Evolutionary conservation across 441 rosid genomes (phyloP), one percentile per base, ranked within the genome.

Genomic region (Adansonia grandidieri): DNA sequence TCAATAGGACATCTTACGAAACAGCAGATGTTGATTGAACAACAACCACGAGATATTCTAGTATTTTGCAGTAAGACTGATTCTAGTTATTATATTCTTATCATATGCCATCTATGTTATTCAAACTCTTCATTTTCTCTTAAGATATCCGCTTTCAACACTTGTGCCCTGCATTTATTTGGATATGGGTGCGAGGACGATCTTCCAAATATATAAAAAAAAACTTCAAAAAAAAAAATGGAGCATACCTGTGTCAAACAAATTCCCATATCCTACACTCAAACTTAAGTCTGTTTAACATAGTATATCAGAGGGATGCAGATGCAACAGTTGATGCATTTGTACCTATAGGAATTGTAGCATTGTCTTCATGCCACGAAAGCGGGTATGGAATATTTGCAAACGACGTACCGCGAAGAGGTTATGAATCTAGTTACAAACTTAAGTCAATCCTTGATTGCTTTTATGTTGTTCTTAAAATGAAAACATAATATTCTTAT

Each of bases 361-460:
- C 80, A 89, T 37, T 62, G 79, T 62, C 80, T 91, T 45, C 74
- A 65, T 76, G 61, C 81, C 32, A 87, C 91, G 11, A 90, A 87
- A 84, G 86, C 69, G 0, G 88, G 84, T 80, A 82, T 91, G 87
- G 76, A 85, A 47, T 51, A 79, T 74, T 66, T 90, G 78, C 96
- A 90, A 80, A 82, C 53, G 77, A 86, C 80, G 76, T 88, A 84
- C 78, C 80, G 47, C 17, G 92, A 91, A 84, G 92, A 91, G 71
- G 80, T 89, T 79, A 61, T 61, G 75, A 78, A 67, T 70, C 75
- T 90, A 78, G 92, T 92, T 91, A 84, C 8, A 63, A 77, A 78
- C 37, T 47, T 65, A 74, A 74, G 73, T 45, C 5, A 66, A 42
- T 63, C 70, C 69, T 56, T 72, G 51, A 44, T 56, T 58, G 48